Conservation (phyloP, 1,139 yeast species). For the Suhomyces choctaworum region DNA sequence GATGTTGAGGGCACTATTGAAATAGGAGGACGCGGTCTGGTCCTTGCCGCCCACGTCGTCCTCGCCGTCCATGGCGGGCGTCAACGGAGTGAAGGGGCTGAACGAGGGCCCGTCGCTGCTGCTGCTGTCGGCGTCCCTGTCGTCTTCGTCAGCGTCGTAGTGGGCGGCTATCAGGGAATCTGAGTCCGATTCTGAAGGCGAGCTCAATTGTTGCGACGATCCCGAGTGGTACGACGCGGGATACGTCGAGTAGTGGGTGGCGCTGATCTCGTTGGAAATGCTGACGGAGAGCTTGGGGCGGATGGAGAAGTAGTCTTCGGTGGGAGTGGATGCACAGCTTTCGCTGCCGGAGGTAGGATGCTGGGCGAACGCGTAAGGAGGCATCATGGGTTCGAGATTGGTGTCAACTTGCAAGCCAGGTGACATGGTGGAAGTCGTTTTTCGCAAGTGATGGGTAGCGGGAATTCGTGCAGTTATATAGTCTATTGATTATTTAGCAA, state of each 20-base stretch:
- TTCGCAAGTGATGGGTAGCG: too few relatives aligned
- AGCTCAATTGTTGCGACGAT: slow-evolving; percentile 6
- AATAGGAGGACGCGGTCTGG: slow-evolving; percentile 1
- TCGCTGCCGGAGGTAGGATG: slow-evolving; percentile 8
- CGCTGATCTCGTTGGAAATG: slow-evolving; percentile 14
- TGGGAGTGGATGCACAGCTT: slow-evolving; percentile 12
- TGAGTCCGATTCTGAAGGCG: slow-evolving; percentile 14
- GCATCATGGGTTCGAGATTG: slow-evolving; percentile 4
- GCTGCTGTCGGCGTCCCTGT: slow-evolving; percentile 3
- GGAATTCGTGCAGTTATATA: slow-evolving; percentile 5
- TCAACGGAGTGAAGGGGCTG: slow-evolving; percentile 17
- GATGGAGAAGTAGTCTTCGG: slow-evolving; percentile 18
- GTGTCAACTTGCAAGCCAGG: slow-evolving; percentile 9
- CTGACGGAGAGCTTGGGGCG: slow-evolving; percentile 16
- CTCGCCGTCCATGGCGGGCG: slow-evolving; percentile 11
- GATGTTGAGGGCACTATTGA: slow-evolving; percentile 2
- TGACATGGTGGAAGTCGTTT: slow-evolving; percentile 1
- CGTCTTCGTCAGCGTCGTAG: slow-evolving; percentile 10
- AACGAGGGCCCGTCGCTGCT: slow-evolving; percentile 6
- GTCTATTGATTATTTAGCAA: slow-evolving; percentile 1
- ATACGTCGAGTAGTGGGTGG: slow-evolving; percentile 11
- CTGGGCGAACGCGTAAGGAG: neutral
- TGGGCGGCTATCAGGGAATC: slow-evolving; percentile 1
- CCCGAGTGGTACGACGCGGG: slow-evolving; percentile 5
- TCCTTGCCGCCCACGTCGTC: slow-evolving; percentile 5